A percentile compares a stretch with the other conserved stretches of the same genome.
Evolutionary conservation across 345 rosid species (phyloP).

Genomic region (Pugionium dolabratum): DNA sequence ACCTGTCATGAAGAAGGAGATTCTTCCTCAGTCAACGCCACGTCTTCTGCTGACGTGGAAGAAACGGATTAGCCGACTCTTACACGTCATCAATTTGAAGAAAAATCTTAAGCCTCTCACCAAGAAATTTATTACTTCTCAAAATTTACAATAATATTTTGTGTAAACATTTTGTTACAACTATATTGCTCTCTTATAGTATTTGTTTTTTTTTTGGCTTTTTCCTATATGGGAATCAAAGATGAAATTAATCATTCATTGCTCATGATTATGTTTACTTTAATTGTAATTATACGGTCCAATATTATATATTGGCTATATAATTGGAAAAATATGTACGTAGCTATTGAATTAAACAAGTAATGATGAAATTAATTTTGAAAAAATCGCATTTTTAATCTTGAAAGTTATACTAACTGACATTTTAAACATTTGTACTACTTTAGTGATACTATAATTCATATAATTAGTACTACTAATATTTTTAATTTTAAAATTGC

Average conservation of each 20-base stretch:
- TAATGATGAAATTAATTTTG: not conserved
- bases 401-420: too few species aligned
- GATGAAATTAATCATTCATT: not conserved
- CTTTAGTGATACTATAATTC: too few species aligned
- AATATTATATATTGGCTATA: not conserved
- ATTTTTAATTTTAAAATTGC: too few species aligned
- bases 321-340: not conserved
- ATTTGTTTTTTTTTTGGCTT: not conserved
- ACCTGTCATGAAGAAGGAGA: slow-evolving; percentile 19
- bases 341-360: too few species aligned
- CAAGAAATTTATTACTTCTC: not conserved
- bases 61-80: slow-evolving; percentile 63
- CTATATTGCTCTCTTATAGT: not conserved
- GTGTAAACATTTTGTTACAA: not conserved
- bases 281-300: not conserved
- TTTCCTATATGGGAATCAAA: not conserved
- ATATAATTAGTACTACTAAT: too few species aligned
- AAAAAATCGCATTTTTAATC: too few species aligned
- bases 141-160: not conserved
- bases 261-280: not conserved
- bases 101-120: too few species aligned
- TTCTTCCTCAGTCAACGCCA: slow-evolving; percentile 41
- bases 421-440: too few species aligned
- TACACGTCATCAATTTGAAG: slow-evolving; percentile 51
- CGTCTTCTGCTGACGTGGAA: slow-evolving; percentile 69